Evolutionary conservation across 2,329 filamentous ascomycete species (phyloP), one percentile per base, ranked within the genome.

Genomic region (Fonsecaea monophora): DNA sequence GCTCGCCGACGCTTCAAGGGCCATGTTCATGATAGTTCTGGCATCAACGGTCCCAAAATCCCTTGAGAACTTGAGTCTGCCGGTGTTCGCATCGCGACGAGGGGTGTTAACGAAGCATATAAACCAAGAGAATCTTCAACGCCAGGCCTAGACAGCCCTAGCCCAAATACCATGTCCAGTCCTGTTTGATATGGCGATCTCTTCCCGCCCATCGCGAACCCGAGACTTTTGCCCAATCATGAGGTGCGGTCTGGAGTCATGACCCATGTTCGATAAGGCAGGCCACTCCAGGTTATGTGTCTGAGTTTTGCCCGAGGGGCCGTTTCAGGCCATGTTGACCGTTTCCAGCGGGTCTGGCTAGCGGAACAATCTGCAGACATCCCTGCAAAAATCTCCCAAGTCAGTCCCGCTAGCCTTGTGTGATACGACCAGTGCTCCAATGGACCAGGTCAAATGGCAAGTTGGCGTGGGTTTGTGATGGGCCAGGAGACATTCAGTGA

Each of bases 241-340:
- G 18, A 12, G 45, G n/a, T 21, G 42, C 40, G 32, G 50, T 35
- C 12, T 60, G 57, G 50, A 30, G 10, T 30, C 50, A 38, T n/a
- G 21, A 10, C 38, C 37, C 30, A 50, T 30, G 25, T 50, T 30
- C 18, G 45, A 30, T 25, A 8, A 50, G 21, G 45, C 21, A 50
- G 18, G 21, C 25, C 9, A 21, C 45, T 25, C 21, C 10, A 50
- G 45, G 18, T 1, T 13, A 25, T 13, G 45, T 50, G 18, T 50
- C 45, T 25, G 18, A 8, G 18, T 25, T 50, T 50, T 50, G 45
- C 45, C 18, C 10, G 30, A 12, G 45, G 57, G 40, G 40, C 40
- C 21, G 57, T 60, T 60, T 60, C 57, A 53, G 40, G 45, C 18
- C 21, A 42, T 42, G 18, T 30, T 59, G 18, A 15, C 40, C 18